Conservation (phyloP, 2,329 filamentous ascomycete species). For the Hyphodiscus sp. region DNA sequence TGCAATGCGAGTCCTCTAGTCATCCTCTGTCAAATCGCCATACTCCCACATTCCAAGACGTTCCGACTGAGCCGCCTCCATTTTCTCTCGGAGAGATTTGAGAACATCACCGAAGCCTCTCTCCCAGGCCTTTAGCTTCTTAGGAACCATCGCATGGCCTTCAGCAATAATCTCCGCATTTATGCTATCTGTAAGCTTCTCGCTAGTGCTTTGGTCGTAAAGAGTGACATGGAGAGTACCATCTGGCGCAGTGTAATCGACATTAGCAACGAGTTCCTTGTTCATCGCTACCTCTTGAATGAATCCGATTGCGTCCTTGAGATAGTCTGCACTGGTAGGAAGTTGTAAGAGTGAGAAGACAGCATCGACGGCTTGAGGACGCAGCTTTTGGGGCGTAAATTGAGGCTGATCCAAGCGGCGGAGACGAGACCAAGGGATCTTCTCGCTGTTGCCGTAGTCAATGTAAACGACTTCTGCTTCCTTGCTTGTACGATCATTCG, state of each 20-base stretch:
- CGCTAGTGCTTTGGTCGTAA: constrained; percentile 65
- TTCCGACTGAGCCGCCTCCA: constrained; percentile 72
- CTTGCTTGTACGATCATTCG: constrained; percentile 87
- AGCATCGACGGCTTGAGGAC: constrained; percentile 80
- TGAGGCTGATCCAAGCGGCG: constrained; percentile 73
- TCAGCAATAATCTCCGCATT: constrained; percentile 82
- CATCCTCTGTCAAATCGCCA: constrained; percentile 90
- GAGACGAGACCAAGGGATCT: constrained; percentile 75
- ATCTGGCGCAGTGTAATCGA: constrained; percentile 81
- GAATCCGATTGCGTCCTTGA: constrained; percentile 70
- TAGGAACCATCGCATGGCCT: constrained; percentile 84
- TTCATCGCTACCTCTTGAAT: constrained; percentile 69
- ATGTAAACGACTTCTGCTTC: constrained; percentile 88
- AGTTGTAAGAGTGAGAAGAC: constrained; percentile 85
- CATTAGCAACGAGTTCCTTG: constrained; percentile 78
- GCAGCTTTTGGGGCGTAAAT: constrained; percentile 76
- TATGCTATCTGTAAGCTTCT: constrained; percentile 67
- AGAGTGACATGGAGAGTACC: constrained; percentile 80
- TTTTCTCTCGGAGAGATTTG: constrained; percentile 63
- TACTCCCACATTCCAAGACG: constrained; percentile 96
- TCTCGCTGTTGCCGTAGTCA: constrained; percentile 94
- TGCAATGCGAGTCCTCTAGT: constrained; percentile 23
- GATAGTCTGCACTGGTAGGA: constrained; percentile 74
- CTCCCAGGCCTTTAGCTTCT: constrained; percentile 91
- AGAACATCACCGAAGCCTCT: constrained; percentile 66